These are phyloP conservation scores for Diaporthe capsici DNA, from an alignment of 2,329 filamentous ascomycete species.

Conservation along the genomic window DNA sequence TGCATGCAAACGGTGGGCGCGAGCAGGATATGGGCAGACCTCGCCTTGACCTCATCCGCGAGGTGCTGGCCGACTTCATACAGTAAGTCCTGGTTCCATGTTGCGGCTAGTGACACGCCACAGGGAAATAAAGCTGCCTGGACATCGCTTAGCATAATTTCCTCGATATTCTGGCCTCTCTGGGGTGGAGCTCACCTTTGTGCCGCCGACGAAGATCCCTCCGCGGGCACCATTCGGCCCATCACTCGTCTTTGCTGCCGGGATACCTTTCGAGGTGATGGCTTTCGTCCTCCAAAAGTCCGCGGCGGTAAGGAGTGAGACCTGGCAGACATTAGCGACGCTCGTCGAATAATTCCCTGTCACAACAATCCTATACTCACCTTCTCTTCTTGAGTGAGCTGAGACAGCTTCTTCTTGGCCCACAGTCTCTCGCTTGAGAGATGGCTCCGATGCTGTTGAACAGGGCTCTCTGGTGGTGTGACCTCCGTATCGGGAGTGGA, in stretches of 20 bases:
- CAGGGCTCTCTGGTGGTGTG: slow-evolving; percentile 61
- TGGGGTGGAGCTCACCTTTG: slow-evolving; percentile 60
- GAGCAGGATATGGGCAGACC: slow-evolving; percentile 80
- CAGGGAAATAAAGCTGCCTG: slow-evolving; percentile 85
- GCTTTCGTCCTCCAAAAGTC: slow-evolving; percentile 80
- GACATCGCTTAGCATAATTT: slow-evolving; percentile 39
- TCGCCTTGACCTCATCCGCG: slow-evolving; percentile 79
- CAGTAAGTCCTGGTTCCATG: slow-evolving; percentile 81
- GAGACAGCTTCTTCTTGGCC: slow-evolving; percentile 64
- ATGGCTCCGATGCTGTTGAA: slow-evolving; percentile 51
- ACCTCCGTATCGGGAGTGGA: slow-evolving; percentile 66
- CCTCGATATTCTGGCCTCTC: not conserved
- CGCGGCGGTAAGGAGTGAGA: slow-evolving; percentile 71
- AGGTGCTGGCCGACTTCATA: slow-evolving; percentile 79
- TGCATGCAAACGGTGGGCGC: slow-evolving; percentile 88
- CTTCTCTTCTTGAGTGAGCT: slow-evolving; percentile 71
- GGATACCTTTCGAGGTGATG: slow-evolving; percentile 73
- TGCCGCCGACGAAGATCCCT: slow-evolving; percentile 77
- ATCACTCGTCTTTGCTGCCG: slow-evolving; percentile 76
- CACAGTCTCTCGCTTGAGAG: slow-evolving; percentile 56
- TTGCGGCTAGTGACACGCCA: slow-evolving; percentile 82
- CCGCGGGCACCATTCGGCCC: slow-evolving; percentile 80
- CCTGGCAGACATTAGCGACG: slow-evolving; percentile 53
- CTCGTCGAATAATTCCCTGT: not conserved
- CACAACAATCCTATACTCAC: slow-evolving; percentile 49